Percentiles rank a stretch among this genome's conserved stretches.
phyloP scores from a whole-genome alignment of 345 rosid species.

The Hibiscus syriacus region DNA sequence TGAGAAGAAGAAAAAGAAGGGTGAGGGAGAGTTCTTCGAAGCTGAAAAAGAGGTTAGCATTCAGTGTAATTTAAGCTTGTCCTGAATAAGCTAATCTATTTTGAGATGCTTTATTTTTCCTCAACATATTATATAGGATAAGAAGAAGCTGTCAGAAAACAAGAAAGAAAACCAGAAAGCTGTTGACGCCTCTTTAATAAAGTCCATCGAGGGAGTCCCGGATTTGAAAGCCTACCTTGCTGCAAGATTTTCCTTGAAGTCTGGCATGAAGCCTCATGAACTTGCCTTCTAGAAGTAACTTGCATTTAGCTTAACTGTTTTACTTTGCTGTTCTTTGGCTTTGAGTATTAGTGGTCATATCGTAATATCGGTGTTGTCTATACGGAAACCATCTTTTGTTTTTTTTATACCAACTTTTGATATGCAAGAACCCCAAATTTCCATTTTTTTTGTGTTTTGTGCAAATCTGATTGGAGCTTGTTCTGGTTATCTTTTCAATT shows the following conservation, averaged over 20 bases:
- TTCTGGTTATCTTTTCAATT: too few species aligned
- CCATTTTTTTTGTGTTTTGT: too few species aligned
- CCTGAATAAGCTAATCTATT: too few species aligned
- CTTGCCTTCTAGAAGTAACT: conserved; percentile 47
- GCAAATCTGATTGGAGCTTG: too few species aligned
- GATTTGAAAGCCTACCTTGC: conserved; percentile 66
- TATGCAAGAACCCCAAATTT: too few species aligned
- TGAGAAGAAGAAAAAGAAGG: background rate
- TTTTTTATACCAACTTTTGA: too few species aligned
- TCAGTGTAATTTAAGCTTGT: too few species aligned
- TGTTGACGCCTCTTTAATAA: conserved; percentile 35
- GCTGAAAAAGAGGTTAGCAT: background rate
- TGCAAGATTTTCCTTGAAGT: conserved; percentile 66
- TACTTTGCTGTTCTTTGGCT: too few species aligned
- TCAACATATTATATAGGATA: conserved; percentile 32
- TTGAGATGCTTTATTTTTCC: too few species aligned
- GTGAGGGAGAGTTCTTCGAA: conserved; percentile 27
- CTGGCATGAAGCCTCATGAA: conserved; percentile 78
- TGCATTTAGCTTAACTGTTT: background rate
- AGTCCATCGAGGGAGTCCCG: conserved; percentile 47
- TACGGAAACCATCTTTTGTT: too few species aligned
- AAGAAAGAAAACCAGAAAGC: conserved; percentile 29
- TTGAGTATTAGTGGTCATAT: too few species aligned
- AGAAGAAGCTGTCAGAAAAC: conserved; percentile 44
- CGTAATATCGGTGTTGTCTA: too few species aligned